These are phyloP conservation scores for Raphidocelis subcapitata DNA, from an alignment of 139 green algal species.

Conservation along the genomic window DNA sequence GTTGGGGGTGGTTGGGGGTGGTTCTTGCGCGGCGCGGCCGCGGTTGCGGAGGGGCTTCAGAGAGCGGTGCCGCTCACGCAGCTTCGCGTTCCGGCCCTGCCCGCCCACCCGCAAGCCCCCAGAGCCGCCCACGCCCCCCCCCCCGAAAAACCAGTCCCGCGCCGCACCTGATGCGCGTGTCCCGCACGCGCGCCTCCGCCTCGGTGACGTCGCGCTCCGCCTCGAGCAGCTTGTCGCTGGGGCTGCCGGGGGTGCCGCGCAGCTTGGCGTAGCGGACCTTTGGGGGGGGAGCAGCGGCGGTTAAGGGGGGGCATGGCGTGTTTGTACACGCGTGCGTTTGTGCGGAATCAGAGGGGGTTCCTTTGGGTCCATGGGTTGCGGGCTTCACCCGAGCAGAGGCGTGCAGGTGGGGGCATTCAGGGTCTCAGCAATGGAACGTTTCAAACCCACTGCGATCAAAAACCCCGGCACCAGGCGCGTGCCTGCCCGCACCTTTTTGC, in stretches of 20 bases:
- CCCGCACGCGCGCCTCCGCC: constrained; percentile 54
- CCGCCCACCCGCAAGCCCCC: neutral
- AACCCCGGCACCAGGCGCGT: too few relatives aligned
- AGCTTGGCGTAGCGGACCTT: constrained; percentile 67
- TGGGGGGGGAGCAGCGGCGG: too few relatives aligned
- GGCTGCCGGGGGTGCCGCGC: constrained; percentile 70
- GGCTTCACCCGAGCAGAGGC: too few relatives aligned
- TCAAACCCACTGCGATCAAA: too few relatives aligned
- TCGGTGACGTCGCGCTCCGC: constrained; percentile 73
- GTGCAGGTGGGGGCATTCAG: too few relatives aligned
- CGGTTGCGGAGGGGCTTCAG: neutral
- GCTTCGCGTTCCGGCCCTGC: neutral
- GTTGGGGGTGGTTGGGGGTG: neutral
- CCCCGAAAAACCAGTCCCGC: too few relatives aligned
- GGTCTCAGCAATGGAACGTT: too few relatives aligned
- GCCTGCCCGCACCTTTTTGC: constrained; percentile 45
- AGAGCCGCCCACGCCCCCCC: neutral
- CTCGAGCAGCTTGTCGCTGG: constrained; percentile 66
- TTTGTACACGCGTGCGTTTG: too few relatives aligned
- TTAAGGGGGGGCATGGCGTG: too few relatives aligned
- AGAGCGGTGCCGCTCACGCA: neutral
- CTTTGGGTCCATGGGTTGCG: too few relatives aligned
- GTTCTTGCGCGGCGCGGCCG: neutral
- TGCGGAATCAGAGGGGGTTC: too few relatives aligned
- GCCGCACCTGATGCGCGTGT: neutral